Evolutionary conservation across 331 rosid genomes (phyloP).

Genomic region (Spiraea crenata): DNA sequence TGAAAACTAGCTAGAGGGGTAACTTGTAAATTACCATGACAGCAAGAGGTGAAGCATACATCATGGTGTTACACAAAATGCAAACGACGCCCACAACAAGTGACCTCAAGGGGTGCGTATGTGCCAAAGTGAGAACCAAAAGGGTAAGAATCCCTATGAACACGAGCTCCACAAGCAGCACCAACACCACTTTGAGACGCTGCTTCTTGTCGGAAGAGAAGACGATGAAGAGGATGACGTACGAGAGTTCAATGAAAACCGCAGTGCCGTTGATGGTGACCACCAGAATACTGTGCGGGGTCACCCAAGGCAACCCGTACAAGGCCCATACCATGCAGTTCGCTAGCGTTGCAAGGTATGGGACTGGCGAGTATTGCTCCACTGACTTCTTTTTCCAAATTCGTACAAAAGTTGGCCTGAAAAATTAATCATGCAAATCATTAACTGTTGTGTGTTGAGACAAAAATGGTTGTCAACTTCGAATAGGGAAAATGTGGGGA

Average conservation of each 20-base stretch:
- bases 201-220: conserved; percentile 40
- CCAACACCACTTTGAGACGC: conserved; percentile 48
- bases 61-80: conserved; percentile 71
- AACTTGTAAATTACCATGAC: conserved; percentile 49
- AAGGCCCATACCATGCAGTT: conserved; percentile 88
- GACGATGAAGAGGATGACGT: conserved; percentile 58
- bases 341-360: conserved; percentile 70
- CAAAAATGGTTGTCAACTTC: not conserved
- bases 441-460: not conserved
- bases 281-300: conserved; percentile 58
- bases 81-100: conserved; percentile 59
- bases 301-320: conserved; percentile 77
- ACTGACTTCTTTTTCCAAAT: conserved; percentile 79
- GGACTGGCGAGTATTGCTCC: conserved; percentile 71
- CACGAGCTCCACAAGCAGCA: conserved; percentile 38
- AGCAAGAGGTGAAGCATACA: conserved; percentile 79
- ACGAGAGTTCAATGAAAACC: conserved; percentile 45
- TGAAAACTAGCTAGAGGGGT: not conserved
- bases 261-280: conserved; percentile 76
- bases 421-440: not conserved
- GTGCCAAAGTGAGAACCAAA: conserved; percentile 35
- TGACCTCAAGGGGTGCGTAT: conserved; percentile 42
- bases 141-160: conserved; percentile 41
- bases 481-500: not conserved
- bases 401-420: conserved; percentile 62